A percentile compares a stretch with the other conserved stretches of the same genome.
Conservation (phyloP, 768 basidiomycete genomes). For the Lanmaoa rubissima region DNA sequence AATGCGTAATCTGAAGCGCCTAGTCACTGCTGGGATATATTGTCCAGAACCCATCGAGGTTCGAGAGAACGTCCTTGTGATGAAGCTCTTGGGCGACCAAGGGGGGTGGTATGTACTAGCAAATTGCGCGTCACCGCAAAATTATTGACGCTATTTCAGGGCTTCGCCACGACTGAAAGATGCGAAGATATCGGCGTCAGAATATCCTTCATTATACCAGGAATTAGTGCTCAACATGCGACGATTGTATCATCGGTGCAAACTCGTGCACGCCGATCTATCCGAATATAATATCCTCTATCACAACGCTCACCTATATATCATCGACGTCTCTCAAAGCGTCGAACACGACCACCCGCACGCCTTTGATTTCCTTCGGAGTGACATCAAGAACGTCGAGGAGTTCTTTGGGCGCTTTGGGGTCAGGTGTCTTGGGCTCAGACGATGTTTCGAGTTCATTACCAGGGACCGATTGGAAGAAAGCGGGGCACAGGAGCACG, state of each 20-base stretch:
- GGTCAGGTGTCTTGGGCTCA: slow-evolving; percentile 72
- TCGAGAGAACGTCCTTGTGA: slow-evolving; percentile 94
- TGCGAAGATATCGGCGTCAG: slow-evolving; percentile 54
- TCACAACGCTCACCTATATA: slow-evolving; percentile 75
- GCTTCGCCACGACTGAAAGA: slow-evolving; percentile 94
- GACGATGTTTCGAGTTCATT: slow-evolving; percentile 87
- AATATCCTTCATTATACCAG: slow-evolving; percentile 62
- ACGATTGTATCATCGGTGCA: slow-evolving; percentile 85
- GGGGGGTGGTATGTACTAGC: slow-evolving; percentile 68
- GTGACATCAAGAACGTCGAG: slow-evolving; percentile 89
- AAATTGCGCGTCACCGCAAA: neutral
- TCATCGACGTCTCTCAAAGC: slow-evolving; percentile 98
- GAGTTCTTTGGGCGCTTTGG: slow-evolving; percentile 85
- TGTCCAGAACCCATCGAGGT: slow-evolving; percentile 92
- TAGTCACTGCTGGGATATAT: slow-evolving; percentile 77
- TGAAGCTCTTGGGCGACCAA: slow-evolving; percentile 84
- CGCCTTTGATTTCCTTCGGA: slow-evolving; percentile 93
- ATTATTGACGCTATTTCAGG: slow-evolving; percentile 41
- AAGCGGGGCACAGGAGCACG: slow-evolving; percentile 28
- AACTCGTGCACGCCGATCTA: slow-evolving; percentile 95
- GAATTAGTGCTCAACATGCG: slow-evolving; percentile 81
- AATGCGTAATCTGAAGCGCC: slow-evolving; percentile 89
- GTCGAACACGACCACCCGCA: slow-evolving; percentile 98
- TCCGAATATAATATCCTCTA: slow-evolving; percentile 98
- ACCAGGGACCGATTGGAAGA: slow-evolving; percentile 51